phyloP scores from a whole-genome alignment of 352 stramenopile genomes.

The Globisporangium nodosum region DNA sequence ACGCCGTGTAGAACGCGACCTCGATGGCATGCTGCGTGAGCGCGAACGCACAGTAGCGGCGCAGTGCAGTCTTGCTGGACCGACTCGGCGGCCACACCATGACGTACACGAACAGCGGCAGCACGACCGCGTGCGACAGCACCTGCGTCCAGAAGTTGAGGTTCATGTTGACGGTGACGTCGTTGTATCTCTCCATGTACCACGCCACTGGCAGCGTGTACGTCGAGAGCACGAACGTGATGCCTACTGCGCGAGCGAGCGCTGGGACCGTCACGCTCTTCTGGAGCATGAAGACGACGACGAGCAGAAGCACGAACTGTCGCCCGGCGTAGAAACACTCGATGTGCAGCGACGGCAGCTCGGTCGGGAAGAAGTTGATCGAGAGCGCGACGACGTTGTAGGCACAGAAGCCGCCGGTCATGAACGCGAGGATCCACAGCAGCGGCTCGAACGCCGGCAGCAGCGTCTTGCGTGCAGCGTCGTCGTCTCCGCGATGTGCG shows the following conservation, averaged over 20 bases:
- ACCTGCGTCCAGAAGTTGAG: conserved; percentile 9
- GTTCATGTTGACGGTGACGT: neutral
- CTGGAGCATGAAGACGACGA: conserved; percentile 10
- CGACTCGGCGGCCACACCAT: conserved; percentile 18
- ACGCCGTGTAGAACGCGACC: conserved; percentile 21
- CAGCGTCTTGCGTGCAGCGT: conserved; percentile 38
- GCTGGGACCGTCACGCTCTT: conserved; percentile 12
- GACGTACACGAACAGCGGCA: conserved; percentile 21
- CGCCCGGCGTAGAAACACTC: conserved; percentile 26
- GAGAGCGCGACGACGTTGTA: conserved; percentile 5
- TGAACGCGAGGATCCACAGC: conserved; percentile 23
- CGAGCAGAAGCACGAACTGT: conserved; percentile 8
- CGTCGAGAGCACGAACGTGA: conserved; percentile 14
- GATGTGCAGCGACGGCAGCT: neutral
- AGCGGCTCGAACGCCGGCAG: conserved; percentile 65
- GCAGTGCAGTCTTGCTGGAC: conserved; percentile 21
- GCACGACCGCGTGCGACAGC: conserved; percentile 10
- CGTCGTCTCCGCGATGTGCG: conserved; percentile 25
- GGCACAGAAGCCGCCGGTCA: conserved; percentile 9
- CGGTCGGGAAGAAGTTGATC: neutral
- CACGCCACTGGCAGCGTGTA: neutral
- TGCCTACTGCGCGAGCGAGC: conserved; percentile 12
- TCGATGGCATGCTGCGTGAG: conserved; percentile 26
- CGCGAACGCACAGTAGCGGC: conserved; percentile 30
- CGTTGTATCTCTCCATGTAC: neutral